Percentiles rank a stretch among this genome's conserved stretches.
Conservation (phyloP, 2,329 filamentous ascomycete genomes). For the Fusarium globosum region DNA sequence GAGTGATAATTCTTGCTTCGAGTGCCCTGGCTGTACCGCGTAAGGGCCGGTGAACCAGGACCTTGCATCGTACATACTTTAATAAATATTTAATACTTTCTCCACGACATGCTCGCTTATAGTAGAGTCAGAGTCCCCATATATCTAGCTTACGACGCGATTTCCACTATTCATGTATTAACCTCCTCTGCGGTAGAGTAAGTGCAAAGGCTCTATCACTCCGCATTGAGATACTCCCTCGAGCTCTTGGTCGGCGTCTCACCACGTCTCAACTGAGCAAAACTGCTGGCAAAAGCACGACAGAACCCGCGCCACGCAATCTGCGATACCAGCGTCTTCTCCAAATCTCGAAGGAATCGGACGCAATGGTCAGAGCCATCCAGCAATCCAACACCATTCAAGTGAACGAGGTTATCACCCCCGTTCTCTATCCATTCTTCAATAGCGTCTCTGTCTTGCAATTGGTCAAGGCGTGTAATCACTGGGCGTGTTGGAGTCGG, state of each 20-base stretch:
- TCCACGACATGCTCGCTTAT: too few species aligned
- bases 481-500: rapidly evolving
- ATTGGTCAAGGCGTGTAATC: not conserved
- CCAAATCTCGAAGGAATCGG: not conserved
- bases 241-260: not conserved
- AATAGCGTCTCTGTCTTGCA: not conserved
- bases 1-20: constrained; percentile 9
- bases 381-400: not conserved
- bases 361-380: not conserved
- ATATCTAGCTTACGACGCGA: too few species aligned
- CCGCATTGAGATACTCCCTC: not conserved
- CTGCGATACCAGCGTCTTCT: not conserved
- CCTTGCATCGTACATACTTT: too few species aligned
- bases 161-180: too few species aligned
- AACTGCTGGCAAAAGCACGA: not conserved
- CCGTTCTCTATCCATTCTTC: not conserved
- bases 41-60: too few species aligned
- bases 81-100: too few species aligned
- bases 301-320: not conserved
- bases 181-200: too few species aligned
- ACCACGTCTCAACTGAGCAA: not conserved
- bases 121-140: too few species aligned
- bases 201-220: not conserved
- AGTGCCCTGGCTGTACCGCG: not conserved
- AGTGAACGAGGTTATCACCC: rapidly evolving